Evolutionary conservation across 345 rosid genomes (phyloP), one percentile per base, ranked within the genome.

Genomic region (Arabidopsis suecica): DNA sequence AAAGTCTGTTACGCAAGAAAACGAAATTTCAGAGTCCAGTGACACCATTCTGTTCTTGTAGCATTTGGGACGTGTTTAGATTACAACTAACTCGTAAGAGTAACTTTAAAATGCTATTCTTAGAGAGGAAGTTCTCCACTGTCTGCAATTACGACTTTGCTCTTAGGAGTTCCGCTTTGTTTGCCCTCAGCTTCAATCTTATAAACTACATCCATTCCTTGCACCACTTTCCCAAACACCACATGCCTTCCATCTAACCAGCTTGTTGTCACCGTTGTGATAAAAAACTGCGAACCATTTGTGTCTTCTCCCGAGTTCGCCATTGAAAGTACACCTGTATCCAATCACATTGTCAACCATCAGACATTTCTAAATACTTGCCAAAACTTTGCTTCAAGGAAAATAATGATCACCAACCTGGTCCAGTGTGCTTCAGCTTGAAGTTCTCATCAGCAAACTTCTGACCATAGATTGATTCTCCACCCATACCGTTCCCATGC

Each of bases 211-310:
- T 96, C 98, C 99, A 96, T 93, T 34, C 99, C 99, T 3, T 94
- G 89, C 12, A 93, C n/a, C 67, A 93, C 99, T 84, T 96, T 88
- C 10, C 99, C 99, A 42, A 96, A 93, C 60, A 96, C 98, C 11
- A 96, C 99, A 55, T 96, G 96, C 69, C 63, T 89, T 44, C 99
- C 98, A 72, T 96, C 98, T 87, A 96, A 84, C 99, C 98, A 91
- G 86, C 84, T 90, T 61, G 97, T 91, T 64, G 89, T 90, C 82
- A 91, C 97, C 0, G 97, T 91, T 3, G 97, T 94, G 54, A 91
- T 88, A 83, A 94, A 94, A 82, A 94, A 94, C 69, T 94, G 99
- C 1, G 99, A 95, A 45, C 98, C 99, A 4, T 95, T 93, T 20
- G 98, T 90, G 86, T 93, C 91, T 7, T 59, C 71, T 70, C 99